phyloP scores from a whole-genome alignment of 1,139 yeast species.

The Protomyces arabidopsidicola region DNA sequence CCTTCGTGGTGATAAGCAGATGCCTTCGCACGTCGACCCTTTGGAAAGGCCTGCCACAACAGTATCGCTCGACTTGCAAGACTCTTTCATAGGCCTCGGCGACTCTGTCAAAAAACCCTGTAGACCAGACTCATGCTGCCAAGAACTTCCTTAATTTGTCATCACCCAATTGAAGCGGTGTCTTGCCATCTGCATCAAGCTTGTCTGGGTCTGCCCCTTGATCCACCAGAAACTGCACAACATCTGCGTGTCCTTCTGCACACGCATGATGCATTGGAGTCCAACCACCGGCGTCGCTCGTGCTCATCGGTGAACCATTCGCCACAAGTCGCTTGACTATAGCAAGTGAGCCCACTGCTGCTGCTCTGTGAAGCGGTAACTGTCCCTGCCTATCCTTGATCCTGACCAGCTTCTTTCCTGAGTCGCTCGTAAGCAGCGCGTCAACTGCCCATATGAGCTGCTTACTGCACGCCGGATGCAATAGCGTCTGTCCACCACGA shows the following conservation, averaged over 20 bases:
- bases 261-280: constrained; percentile 84
- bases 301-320: constrained; percentile 60
- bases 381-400: constrained; percentile 62
- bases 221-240: constrained; percentile 57
- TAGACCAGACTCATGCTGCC: background rate
- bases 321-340: constrained; percentile 50
- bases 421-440: background rate
- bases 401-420: constrained; percentile 12
- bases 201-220: constrained; percentile 58
- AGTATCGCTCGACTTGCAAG: too few species aligned
- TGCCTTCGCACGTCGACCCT: too few species aligned
- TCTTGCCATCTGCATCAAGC: constrained; percentile 25
- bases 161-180: constrained; percentile 19
- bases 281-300: constrained; percentile 71
- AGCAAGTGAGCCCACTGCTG: constrained; percentile 64
- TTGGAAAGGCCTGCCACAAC: too few species aligned
- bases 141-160: background rate
- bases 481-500: constrained; percentile 62
- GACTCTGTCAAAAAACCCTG: too few species aligned
- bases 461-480: constrained; percentile 56
- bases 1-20: too few species aligned
- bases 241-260: constrained; percentile 86
- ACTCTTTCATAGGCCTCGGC: too few species aligned
- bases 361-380: constrained; percentile 77
- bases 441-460: constrained; percentile 21